phyloP scores from a whole-genome alignment of 805 yeast genomes.

The Starmerella kuoi region DNA sequence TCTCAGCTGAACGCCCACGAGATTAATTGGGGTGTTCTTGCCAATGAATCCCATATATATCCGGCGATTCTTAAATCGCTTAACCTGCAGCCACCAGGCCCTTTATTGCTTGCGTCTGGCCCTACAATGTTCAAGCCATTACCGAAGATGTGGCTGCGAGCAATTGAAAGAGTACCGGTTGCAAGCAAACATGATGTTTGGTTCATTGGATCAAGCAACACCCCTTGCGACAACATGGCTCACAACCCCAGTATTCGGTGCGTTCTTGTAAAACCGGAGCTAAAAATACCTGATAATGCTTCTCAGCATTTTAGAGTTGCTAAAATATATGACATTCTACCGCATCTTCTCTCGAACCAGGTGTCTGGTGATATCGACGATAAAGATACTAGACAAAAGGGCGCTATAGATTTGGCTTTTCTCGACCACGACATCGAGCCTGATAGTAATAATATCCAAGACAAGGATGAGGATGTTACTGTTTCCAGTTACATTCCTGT shows the following conservation, averaged over 20 bases:
- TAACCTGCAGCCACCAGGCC: conserved; percentile 14
- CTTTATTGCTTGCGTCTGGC: conserved; percentile 9
- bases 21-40: conserved; percentile 25
- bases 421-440: neutral
- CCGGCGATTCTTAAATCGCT: conserved; percentile 15
- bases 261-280: conserved; percentile 10
- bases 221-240: conserved; percentile 20
- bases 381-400: too few relatives aligned
- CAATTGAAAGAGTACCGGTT: conserved; percentile 17
- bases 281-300: conserved; percentile 3
- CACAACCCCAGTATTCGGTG: conserved; percentile 5
- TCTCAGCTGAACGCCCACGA: conserved; percentile 7
- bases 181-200: conserved; percentile 16
- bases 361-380: too few relatives aligned
- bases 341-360: neutral
- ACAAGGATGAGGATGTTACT: conserved; percentile 1
- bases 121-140: conserved; percentile 23
- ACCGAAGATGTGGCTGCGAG: conserved; percentile 21
- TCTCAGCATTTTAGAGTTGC: conserved; percentile 8
- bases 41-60: conserved; percentile 23
- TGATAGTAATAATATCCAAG: neutral
- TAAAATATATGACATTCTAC: conserved; percentile 1
- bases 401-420: neutral
- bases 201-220: conserved; percentile 21
- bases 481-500: neutral